phyloP scores from a whole-genome alignment of 2,329 filamentous ascomycete genomes.

The Botrytis byssoidea region DNA sequence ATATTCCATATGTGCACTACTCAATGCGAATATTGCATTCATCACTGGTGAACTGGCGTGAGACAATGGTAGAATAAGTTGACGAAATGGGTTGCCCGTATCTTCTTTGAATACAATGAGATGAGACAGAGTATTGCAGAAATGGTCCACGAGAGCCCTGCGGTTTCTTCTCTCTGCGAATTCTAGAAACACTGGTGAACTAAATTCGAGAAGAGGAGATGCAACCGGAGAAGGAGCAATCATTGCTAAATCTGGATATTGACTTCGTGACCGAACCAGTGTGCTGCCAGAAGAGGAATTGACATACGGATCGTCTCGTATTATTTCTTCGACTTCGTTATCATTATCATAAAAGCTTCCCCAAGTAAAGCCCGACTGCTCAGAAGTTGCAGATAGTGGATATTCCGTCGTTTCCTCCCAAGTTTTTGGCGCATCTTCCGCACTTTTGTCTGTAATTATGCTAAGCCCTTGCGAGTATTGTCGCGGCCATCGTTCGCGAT shows the following conservation, averaged over 20 bases:
- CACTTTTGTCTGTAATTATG: constrained; percentile 19
- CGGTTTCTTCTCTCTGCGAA: constrained; percentile 55
- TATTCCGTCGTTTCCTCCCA: constrained; percentile 32
- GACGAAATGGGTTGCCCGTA: constrained; percentile 61
- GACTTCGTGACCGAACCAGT: constrained; percentile 31
- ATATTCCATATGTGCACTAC: constrained; percentile 79
- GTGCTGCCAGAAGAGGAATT: constrained; percentile 16
- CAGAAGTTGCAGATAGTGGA: constrained; percentile 29
- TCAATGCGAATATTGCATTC: constrained; percentile 80
- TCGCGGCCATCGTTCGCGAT: constrained; percentile 30
- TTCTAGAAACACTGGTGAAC: constrained; percentile 53
- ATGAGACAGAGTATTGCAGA: constrained; percentile 63
- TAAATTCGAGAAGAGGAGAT: constrained; percentile 48
- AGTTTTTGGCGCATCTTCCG: constrained; percentile 21
- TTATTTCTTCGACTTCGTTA: constrained; percentile 34
- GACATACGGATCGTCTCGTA: constrained; percentile 24
- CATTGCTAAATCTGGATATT: constrained; percentile 39
- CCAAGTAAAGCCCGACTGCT: constrained; percentile 30
- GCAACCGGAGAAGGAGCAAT: constrained; percentile 30
- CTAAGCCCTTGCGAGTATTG: constrained; percentile 28
- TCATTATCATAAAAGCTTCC: constrained; percentile 25
- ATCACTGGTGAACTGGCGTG: constrained; percentile 59
- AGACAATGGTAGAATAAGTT: constrained; percentile 59
- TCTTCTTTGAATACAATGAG: constrained; percentile 66
- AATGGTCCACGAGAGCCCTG: constrained; percentile 59